Conservation (phyloP, 2,329 filamentous ascomycete species). For the Trichoderma sp. region DNA sequence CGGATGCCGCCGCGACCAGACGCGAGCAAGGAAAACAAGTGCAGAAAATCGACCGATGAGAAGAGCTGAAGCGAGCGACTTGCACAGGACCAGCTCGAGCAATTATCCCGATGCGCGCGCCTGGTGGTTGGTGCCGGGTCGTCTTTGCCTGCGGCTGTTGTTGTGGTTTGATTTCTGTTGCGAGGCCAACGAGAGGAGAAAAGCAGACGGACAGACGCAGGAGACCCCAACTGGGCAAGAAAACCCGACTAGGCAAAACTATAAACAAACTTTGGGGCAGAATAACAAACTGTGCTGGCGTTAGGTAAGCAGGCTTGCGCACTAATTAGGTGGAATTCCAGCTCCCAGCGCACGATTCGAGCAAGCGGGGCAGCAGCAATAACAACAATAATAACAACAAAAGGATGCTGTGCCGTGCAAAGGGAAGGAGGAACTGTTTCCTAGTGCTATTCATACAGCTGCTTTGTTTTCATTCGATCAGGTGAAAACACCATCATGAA, state of each 20-base stretch:
- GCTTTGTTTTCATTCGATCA: background rate
- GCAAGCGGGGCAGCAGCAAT: slow-evolving; percentile 22
- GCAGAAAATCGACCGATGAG: slow-evolving; percentile 21
- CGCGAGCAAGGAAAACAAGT: slow-evolving; percentile 22
- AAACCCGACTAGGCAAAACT: slow-evolving; percentile 10
- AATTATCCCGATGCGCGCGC: slow-evolving; percentile 33
- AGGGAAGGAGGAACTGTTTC: too few species aligned
- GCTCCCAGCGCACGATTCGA: background rate
- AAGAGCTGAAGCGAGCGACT: slow-evolving; percentile 21
- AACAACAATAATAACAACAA: background rate
- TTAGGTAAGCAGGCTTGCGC: slow-evolving; percentile 33
- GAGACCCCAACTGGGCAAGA: slow-evolving; percentile 17
- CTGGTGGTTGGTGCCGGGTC: slow-evolving; percentile 33
- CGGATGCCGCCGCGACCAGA: slow-evolving; percentile 28
- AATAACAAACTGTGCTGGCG: slow-evolving; percentile 26
- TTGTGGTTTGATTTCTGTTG: slow-evolving; percentile 48
- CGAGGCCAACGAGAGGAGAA: slow-evolving; percentile 47
- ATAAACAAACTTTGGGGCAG: slow-evolving; percentile 20
- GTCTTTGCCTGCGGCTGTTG: slow-evolving; percentile 37
- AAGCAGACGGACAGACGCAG: slow-evolving; percentile 30
- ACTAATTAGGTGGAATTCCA: slow-evolving; percentile 34
- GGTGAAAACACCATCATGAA: background rate
- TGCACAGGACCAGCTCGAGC: slow-evolving; percentile 28
- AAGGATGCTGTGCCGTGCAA: background rate
- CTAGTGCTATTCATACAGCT: background rate